phyloP scores from a whole-genome alignment of 208 protist species.

The Novymonas esmeraldas region DNA sequence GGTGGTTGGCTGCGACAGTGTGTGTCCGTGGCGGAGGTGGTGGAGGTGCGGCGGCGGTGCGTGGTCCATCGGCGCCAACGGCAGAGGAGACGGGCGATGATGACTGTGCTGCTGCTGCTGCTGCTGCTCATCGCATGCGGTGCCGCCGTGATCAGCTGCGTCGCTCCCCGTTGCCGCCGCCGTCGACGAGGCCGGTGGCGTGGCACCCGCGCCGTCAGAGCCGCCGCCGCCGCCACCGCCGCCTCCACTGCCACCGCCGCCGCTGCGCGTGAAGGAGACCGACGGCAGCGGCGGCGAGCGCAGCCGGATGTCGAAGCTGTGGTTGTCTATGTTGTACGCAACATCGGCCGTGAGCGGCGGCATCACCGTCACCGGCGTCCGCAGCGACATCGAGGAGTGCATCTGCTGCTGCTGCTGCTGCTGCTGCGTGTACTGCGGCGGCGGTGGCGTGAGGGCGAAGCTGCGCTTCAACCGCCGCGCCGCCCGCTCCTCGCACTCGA shows the following conservation, averaged over 20 bases:
- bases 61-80: background rate
- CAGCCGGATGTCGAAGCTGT: constrained; percentile 30
- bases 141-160: too few relatives aligned
- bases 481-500: constrained; percentile 20
- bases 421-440: too few relatives aligned
- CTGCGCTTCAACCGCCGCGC: constrained; percentile 10
- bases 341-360: constrained; percentile 10
- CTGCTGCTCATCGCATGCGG: background rate
- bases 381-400: too few relatives aligned
- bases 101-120: background rate
- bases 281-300: background rate
- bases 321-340: constrained; percentile 23
- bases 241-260: background rate
- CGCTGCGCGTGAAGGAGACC: background rate
- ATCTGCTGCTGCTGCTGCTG: too few relatives aligned
- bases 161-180: background rate
- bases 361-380: background rate
- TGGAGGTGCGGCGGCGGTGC: background rate
- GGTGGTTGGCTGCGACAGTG: background rate
- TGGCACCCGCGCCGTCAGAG: too few relatives aligned
- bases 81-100: background rate
- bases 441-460: background rate
- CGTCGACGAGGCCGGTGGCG: background rate
- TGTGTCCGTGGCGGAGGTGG: background rate
- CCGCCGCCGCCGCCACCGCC: background rate